Base-by-base conservation (phyloP, 225 moss, liverwort and hornwort species). In the Pleurozium schreberi region DNA sequence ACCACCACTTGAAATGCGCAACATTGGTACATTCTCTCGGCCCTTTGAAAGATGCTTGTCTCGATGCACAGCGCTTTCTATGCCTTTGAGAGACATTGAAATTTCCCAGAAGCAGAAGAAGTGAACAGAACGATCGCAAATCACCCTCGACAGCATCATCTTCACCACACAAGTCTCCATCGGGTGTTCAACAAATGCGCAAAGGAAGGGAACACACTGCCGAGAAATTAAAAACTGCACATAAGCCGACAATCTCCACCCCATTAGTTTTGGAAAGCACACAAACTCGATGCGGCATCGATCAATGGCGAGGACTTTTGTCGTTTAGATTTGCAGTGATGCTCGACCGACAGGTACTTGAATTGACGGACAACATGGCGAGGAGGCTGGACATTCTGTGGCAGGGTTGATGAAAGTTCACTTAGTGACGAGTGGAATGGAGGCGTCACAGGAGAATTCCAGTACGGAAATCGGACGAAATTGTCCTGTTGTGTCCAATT, bases 381-480 rank as follows among this genome's bases (percentile, higher is more conserved):
- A 87, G 55, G 43, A 86, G 75, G 86, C 55, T 91, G 71, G 91
- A 90, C 22, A 79, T 75, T 40, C 83, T 83, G 79, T 66, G 88
- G 78, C 89, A 43, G 89, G 67, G 34, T 75, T 90, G 83, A 91
- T 90, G 83, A 84, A 55, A 75, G 71, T 89, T 85, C 71, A 75
- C 80, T 83, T 43, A 27, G 18, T 66, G 55, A 68, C 83, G 45
- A 82, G 81, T 20, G 82, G 86, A 61, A 89, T 31, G 42, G 61
- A 43, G 81, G 21, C n/a, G 20, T 31, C 33, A 45, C 22, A 61
- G 22, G 42, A 81, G 45, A 80, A 80, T 40, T 59, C 26, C 40
- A 40, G 59, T 59, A 28, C 8, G 5, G 58, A 43, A 30, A 81
- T 81, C 33, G 31, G 33, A 81, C 61, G 2, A 81, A 45, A n/a